Conservation (phyloP, 2,329 filamentous ascomycete species). For the Periconia sp. region DNA sequence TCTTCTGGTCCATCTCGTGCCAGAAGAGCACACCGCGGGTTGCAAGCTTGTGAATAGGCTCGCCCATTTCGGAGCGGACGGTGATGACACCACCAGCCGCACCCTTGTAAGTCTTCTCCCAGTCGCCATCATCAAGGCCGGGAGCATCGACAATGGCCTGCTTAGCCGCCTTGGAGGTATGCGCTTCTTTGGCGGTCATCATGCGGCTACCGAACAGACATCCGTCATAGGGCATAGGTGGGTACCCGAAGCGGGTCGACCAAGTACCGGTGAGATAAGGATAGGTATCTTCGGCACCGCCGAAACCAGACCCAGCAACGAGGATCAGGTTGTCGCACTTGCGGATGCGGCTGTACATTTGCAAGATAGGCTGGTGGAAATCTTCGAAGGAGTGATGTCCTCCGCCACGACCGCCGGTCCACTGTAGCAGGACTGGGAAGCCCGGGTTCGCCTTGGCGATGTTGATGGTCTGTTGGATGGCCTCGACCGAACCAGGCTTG, state of each 20-base stretch:
- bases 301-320: conserved; percentile 56
- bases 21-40: conserved; percentile 96
- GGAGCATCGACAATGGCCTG: conserved; percentile 52
- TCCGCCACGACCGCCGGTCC: conserved; percentile 58
- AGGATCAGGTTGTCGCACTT: conserved; percentile 55
- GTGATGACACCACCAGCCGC: conserved; percentile 93
- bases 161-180: conserved; percentile 53
- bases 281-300: conserved; percentile 54
- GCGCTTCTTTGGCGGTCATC: conserved; percentile 56
- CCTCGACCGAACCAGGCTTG: conserved; percentile 55
- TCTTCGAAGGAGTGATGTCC: conserved; percentile 59
- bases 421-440: conserved; percentile 56
- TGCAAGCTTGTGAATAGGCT: conserved; percentile 98
- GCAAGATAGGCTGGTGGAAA: conserved; percentile 56
- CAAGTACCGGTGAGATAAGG: conserved; percentile 55
- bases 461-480: conserved; percentile 55
- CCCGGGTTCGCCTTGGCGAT: conserved; percentile 54
- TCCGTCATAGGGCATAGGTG: conserved; percentile 57
- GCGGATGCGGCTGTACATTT: conserved; percentile 53
- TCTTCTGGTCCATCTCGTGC: conserved; percentile 99
- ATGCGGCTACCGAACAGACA: conserved; percentile 55
- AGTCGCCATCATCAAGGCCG: conserved; percentile 52
- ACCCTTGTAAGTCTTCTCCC: conserved; percentile 62
- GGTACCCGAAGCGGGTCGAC: conserved; percentile 51
- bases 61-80: conserved; percentile 97